phyloP scores from a whole-genome alignment of 2,329 filamentous ascomycete genomes.

The Aureobasidium sp. region DNA sequence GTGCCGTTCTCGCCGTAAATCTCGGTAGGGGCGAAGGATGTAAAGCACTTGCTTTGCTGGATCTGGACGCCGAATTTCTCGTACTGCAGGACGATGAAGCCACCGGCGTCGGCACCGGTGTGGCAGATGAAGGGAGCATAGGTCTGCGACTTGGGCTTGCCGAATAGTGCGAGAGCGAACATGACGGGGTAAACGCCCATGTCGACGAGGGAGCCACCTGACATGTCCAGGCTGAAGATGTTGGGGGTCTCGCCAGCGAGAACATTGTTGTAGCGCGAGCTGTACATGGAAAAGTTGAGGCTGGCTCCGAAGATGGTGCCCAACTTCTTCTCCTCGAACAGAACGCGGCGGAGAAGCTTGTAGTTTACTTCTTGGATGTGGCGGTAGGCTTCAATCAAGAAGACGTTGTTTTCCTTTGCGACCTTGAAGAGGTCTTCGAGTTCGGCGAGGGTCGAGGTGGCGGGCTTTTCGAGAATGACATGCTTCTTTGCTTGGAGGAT shows the following conservation, averaged over 20 bases:
- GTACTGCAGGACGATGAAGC: slow-evolving; percentile 37
- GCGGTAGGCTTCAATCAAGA: slow-evolving; percentile 41
- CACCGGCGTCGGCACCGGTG: slow-evolving; percentile 41
- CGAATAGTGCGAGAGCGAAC: slow-evolving; percentile 41
- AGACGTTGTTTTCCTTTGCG: slow-evolving; percentile 34
- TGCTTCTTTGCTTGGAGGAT: slow-evolving; percentile 38
- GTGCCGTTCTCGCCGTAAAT: slow-evolving; percentile 42
- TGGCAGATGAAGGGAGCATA: slow-evolving; percentile 37
- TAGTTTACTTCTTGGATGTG: slow-evolving; percentile 45
- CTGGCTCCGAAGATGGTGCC: slow-evolving; percentile 38
- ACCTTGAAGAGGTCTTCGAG: slow-evolving; percentile 36
- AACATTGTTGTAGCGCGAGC: slow-evolving; percentile 39
- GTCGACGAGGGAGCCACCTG: slow-evolving; percentile 41
- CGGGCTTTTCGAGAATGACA: slow-evolving; percentile 44
- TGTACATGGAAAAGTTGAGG: slow-evolving; percentile 39
- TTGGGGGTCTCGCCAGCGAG: slow-evolving; percentile 39
- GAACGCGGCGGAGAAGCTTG: slow-evolving; percentile 31
- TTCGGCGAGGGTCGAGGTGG: slow-evolving; percentile 35
- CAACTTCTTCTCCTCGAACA: slow-evolving; percentile 31
- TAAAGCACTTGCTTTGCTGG: slow-evolving; percentile 38
- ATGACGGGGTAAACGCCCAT: slow-evolving; percentile 42
- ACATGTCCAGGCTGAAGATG: slow-evolving; percentile 41
- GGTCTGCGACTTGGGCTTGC: slow-evolving; percentile 31
- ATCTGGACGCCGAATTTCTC: slow-evolving; percentile 37
- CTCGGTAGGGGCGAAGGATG: slow-evolving; percentile 37